Base-by-base conservation (phyloP, 2,329 filamentous ascomycete species). In the Cytospora paraplurivora region DNA sequence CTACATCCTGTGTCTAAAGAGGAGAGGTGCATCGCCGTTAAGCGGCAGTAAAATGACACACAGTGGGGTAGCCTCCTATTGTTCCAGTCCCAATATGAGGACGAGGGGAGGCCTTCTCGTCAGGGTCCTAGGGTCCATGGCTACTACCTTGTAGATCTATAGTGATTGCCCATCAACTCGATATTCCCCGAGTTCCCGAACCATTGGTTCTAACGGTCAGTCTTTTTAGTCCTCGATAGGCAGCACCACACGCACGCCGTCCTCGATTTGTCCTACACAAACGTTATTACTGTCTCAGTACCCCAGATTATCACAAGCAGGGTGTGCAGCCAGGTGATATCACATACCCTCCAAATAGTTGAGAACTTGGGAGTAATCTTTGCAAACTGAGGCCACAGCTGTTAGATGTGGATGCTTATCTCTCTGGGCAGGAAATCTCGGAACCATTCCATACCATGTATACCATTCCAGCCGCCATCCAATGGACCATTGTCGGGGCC, bases 401-500 rank as follows among this genome's bases (percentile, higher is more conserved):
- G 37, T 65, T 27, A 67, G 60, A 49, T 10, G 27, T 1, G 19
- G 44, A 8, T 4, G 7, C 19, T 7, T 7, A 11, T 4, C 50
- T n/a, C 2, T 32, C 32, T 35, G 32, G 19, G 17, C 8, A 55
- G 41, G 27, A 34, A 32, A 10, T 12, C 11, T 7, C 8, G 17
- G 27, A 12, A 49, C 10, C 10, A 19, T 5, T n/a, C 49, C 65
- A 50, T 64, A 70, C 68, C 70, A 41, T 71, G 70, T 13, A 66
- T 61, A 2, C 69, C 68, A 51, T 67, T 67, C 68, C 68, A 71
- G 35, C 68, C 68, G 21, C 69, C 69, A 53, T 71, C 69, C 4
- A 62, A 50, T 11, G 68, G 68, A 13, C 69, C 69, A 44, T 68
- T 66, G 41, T 71, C 68, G 33, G 68, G 64, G 17, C 67, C 21